These are phyloP conservation scores for Termitomyces eurrhizus DNA, from an alignment of 768 basidiomycete species.

Conservation along the genomic window DNA sequence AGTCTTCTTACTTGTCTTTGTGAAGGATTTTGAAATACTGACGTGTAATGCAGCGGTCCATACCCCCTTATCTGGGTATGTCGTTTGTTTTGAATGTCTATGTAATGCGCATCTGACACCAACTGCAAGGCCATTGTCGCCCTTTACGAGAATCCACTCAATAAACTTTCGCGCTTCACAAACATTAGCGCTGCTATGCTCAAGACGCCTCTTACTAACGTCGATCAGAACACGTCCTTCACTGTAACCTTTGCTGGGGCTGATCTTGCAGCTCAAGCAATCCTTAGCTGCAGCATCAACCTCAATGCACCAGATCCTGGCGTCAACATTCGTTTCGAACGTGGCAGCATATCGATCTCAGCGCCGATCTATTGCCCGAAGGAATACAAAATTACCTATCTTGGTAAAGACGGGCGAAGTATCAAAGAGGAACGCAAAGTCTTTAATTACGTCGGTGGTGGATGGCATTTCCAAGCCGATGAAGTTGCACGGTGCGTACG, in stretches of 20 bases:
- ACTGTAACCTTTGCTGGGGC: conserved; percentile 60
- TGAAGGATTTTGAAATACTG: not conserved
- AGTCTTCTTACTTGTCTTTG: too few relatives aligned
- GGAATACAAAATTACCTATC: conserved; percentile 62
- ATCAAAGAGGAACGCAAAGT: conserved; percentile 54
- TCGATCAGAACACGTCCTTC: conserved; percentile 76
- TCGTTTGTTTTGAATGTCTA: not conserved
- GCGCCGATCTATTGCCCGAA: conserved; percentile 66
- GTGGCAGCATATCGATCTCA: conserved; percentile 61
- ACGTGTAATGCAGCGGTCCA: conserved; percentile 52
- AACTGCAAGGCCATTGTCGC: conserved; percentile 61
- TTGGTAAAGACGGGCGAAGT: conserved; percentile 41
- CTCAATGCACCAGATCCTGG: conserved; percentile 42
- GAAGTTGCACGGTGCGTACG: conserved; percentile 78
- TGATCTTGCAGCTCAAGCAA: conserved; percentile 66
- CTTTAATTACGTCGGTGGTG: conserved; percentile 61
- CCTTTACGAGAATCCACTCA: conserved; percentile 77
- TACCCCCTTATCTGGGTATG: conserved; percentile 79
- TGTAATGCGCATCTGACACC: not conserved
- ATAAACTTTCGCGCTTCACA: conserved; percentile 54
- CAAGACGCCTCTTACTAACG: conserved; percentile 72
- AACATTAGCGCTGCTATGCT: conserved; percentile 67
- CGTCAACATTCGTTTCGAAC: conserved; percentile 69
- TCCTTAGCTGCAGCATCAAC: conserved; percentile 68
- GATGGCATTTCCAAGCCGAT: conserved; percentile 86